Conservation (phyloP, 495 filamentous ascomycete species). For the Mytilinidion resinicola region DNA sequence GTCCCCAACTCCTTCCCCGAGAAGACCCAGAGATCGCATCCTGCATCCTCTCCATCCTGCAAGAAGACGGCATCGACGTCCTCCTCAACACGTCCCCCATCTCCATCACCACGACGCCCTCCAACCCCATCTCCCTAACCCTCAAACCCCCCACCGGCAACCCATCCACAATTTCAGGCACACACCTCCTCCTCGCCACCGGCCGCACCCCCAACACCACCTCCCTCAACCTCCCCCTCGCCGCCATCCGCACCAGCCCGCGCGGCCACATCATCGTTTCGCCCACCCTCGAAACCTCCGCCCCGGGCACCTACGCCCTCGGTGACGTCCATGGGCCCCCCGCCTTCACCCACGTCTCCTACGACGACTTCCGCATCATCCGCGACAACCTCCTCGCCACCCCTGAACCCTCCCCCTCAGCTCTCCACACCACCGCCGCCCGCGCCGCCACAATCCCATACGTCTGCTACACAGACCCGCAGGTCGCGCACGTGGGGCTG, state of each 20-base stretch:
- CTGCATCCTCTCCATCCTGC: conserved; percentile 33
- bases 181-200: conserved; percentile 44
- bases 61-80: conserved; percentile 40
- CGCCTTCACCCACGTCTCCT: conserved; percentile 51
- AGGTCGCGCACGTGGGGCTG: conserved; percentile 46
- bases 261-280: conserved; percentile 41
- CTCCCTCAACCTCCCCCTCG: conserved; percentile 30
- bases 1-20: conserved; percentile 36
- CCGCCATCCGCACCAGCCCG: conserved; percentile 34
- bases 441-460: conserved; percentile 40
- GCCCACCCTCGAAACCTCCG: conserved; percentile 38
- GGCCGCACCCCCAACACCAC: conserved; percentile 46
- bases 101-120: conserved; percentile 8
- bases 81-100: conserved; percentile 28
- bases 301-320: conserved; percentile 40
- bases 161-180: conserved; percentile 28
- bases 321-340: conserved; percentile 49
- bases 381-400: conserved; percentile 33
- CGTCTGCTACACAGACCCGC: conserved; percentile 48
- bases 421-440: conserved; percentile 28
- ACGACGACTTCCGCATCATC: conserved; percentile 51
- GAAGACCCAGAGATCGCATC: conserved; percentile 43
- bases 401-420: not conserved
- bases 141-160: too few relatives aligned
- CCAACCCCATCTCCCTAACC: conserved; percentile 10